Evolutionary conservation across 2,329 filamentous ascomycete genomes (phyloP), one percentile per base, ranked within the genome.

Genomic region (Pseudogymnoascus sp.): DNA sequence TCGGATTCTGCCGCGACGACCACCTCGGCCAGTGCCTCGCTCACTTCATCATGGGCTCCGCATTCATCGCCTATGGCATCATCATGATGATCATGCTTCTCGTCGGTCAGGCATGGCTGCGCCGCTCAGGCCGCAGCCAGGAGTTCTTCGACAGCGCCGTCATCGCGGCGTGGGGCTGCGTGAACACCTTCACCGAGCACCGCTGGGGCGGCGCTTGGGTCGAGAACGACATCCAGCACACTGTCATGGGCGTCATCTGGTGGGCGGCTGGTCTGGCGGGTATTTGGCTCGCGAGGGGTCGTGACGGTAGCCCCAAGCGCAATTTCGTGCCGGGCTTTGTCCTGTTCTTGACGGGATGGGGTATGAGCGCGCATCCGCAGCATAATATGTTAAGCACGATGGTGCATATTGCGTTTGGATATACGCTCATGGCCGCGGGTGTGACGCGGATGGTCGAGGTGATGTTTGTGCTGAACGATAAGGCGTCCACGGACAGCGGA

Each of bases 201-300:
- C 86, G 89, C 61, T 99, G 95, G 95, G 95, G 95, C 62, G 82
- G 82, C 0, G 83, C 85, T 0, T 99, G 95, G 95, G 91, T 89
- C 61, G 86, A 85, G 76, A 97, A 97, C 72, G 95, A 99, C 75
- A 86, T 96, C 78, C 93, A 99, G 75, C 95, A 99, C 75, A 99
- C 95, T 0, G 91, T 90, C n/a, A 97, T 99, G 93, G 95, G 95
- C n/a, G 86, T 99, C 66, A 87, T 99, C 61, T 99, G 95, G 95
- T 99, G 93, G 93, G 90, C 87, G 70, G 93, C 95, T 7, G 95
- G 95, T 23, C 79, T 99, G 31, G 83, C 93, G 10, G 95, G 95
- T 44, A 83, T 99, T 61, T 99, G 93, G 95, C 81, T 99, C 40
- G 96, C 91, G 74, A 84, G 86, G 66, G 91, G 88, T 73, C 86